Conservation (phyloP, 176 grass and related monocot genomes). For the Chrysopogon serrulatus region DNA sequence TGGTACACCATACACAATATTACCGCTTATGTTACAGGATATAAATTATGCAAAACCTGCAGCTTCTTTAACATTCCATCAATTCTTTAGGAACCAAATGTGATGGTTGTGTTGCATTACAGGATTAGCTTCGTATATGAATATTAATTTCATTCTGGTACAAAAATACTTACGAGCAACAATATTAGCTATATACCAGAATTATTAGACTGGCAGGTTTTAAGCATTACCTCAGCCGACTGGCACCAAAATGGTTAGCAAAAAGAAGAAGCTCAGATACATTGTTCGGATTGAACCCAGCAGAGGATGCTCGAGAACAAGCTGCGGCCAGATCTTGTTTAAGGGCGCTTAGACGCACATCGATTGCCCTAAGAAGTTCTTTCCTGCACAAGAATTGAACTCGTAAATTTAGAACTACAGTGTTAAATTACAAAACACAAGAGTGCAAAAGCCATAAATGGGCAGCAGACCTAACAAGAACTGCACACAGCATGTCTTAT, state of each 20-base stretch:
- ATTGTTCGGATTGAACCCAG: constrained; percentile 63
- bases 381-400: constrained; percentile 48
- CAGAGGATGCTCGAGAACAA: constrained; percentile 79
- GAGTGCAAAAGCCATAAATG: background rate
- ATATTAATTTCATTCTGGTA: background rate
- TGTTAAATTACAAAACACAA: background rate
- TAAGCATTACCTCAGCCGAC: constrained; percentile 65
- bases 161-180: background rate
- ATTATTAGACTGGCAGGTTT: constrained; percentile 7
- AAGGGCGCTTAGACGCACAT: constrained; percentile 79
- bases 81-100: background rate
- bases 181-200: background rate
- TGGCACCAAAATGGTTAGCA: constrained; percentile 76
- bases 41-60: background rate
- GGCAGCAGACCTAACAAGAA: constrained; percentile 2
- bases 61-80: background rate
- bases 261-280: constrained; percentile 79
- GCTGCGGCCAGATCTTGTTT: constrained; percentile 80
- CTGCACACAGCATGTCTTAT: background rate
- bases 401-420: background rate
- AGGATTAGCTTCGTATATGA: background rate
- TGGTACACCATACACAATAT: background rate
- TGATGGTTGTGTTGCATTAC: background rate
- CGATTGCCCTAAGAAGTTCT: constrained; percentile 87
- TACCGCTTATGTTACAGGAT: background rate